phyloP scores from a whole-genome alignment of 257 asterid genomes.

The Salvia hispanica region DNA sequence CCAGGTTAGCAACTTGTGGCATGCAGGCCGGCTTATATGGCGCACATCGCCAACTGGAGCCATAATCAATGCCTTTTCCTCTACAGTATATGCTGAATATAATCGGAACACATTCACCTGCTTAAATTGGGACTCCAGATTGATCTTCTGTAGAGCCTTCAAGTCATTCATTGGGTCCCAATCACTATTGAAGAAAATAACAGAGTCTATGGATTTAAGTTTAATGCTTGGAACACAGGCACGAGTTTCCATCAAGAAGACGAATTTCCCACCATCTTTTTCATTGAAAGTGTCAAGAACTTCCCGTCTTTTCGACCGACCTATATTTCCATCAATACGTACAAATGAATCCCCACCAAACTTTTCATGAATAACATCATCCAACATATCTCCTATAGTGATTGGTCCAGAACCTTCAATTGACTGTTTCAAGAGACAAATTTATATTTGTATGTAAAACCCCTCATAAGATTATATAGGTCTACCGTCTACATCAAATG shows the following conservation, averaged over 20 bases:
- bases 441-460: constrained; percentile 4
- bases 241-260: constrained; percentile 58
- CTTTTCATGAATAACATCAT: constrained; percentile 52
- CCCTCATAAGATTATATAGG: constrained; percentile 14
- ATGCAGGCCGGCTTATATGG: constrained; percentile 38
- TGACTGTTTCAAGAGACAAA: constrained; percentile 37
- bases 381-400: constrained; percentile 57
- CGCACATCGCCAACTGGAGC: constrained; percentile 37
- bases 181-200: constrained; percentile 62
- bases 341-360: constrained; percentile 53
- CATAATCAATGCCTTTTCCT: constrained; percentile 56
- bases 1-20: constrained; percentile 56
- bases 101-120: constrained; percentile 61
- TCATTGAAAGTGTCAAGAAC: constrained; percentile 44
- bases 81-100: constrained; percentile 57
- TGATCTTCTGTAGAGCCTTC: constrained; percentile 54
- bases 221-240: constrained; percentile 53
- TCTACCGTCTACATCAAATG: neutral
- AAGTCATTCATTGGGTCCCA: constrained; percentile 68
- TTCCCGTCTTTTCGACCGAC: constrained; percentile 34
- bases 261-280: constrained; percentile 39
- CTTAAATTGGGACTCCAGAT: constrained; percentile 48
- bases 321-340: constrained; percentile 41
- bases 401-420: constrained; percentile 41
- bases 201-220: constrained; percentile 46